Base-by-base conservation (phyloP, 345 rosid species). In the Eutrema japonicum region DNA sequence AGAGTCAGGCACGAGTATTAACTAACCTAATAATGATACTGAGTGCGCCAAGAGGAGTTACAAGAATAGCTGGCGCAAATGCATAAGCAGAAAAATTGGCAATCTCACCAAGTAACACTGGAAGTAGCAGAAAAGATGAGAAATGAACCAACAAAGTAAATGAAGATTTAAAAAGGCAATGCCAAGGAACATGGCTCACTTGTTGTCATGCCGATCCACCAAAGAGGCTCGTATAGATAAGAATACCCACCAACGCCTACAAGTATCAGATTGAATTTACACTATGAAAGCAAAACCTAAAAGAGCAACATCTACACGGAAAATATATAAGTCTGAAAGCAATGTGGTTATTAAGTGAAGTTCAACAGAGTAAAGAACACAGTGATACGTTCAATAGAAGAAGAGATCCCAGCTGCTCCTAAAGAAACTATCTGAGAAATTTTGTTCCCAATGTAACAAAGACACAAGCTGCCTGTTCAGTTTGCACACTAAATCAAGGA, bases 131-230 rank as follows among this genome's bases (percentile, higher is more conserved):
- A 64, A 55, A 46, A 5, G 0, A 30, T 30, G 46, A 64, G 53
- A 47, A 12, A 29, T 4, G 9, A 56, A 50, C 30, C 64, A 61
- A 42, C 47, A 50, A 66, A 2, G 14, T 7, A 55, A 30, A 16
- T 16, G 36, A 64, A 64, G 41, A 41, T 33, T 51, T 10, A 7
- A 10, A 43, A 40, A 61, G 12, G 4, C 7, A 64, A 55, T 4
- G 54, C 54, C 35, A 62, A 49, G 10, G 14, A 40, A 36, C n/a
- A 64, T 10, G 76, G 82, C 96, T 85, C 81, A 94, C 97, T 94
- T 51, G 98, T 89, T 72, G 87, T 89, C 98, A 94, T 94, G 85
- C 98, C 98, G 16, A 77, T 82, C 98, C 98, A 94, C 98, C 98
- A 94, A 55, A 91, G 91, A 72, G 98, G 98, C 87, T 94, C 96